Evolutionary conservation across 768 basidiomycete species (phyloP).

Genomic region (Phylloporus sp.): DNA sequence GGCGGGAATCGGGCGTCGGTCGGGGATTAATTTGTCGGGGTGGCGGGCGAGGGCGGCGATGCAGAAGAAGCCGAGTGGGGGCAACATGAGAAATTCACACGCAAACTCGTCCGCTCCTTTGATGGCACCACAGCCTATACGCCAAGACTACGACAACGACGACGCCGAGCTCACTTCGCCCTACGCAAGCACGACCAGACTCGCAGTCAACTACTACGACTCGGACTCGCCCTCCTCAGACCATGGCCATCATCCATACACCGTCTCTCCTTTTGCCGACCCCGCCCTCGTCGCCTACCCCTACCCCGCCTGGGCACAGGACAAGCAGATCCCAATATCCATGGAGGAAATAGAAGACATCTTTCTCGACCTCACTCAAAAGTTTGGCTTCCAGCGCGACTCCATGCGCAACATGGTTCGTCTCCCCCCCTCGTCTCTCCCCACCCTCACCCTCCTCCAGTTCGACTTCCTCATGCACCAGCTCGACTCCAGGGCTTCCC

Average conservation of each 20-base stretch:
- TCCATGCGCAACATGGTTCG: conserved; percentile 92
- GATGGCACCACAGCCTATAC: conserved; percentile 31
- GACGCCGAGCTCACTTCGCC: conserved; percentile 52
- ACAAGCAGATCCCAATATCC: conserved; percentile 92
- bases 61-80: conserved; percentile 49
- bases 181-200: conserved; percentile 54
- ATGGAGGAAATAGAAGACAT: conserved; percentile 99
- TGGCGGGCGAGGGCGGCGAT: conserved; percentile 38
- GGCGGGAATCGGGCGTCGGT: conserved; percentile 33
- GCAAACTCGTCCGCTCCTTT: too few relatives aligned
- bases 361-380: conserved; percentile 95
- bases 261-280: conserved; percentile 61
- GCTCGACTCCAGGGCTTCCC: conserved; percentile 95
- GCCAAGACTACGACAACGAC: conserved; percentile 39
- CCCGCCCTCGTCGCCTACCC: conserved; percentile 55
- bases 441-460: conserved; percentile 34
- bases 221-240: conserved; percentile 32
- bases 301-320: conserved; percentile 93
- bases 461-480: conserved; percentile 98
- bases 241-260: conserved; percentile 40
- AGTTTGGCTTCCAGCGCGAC: conserved; percentile 97
- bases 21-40: conserved; percentile 43
- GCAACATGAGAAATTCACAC: conserved; percentile 16
- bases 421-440: conserved; percentile 7
- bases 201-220: conserved; percentile 41